Conservation (phyloP, 2,329 filamentous ascomycete species). For the Metarhizium sp. region DNA sequence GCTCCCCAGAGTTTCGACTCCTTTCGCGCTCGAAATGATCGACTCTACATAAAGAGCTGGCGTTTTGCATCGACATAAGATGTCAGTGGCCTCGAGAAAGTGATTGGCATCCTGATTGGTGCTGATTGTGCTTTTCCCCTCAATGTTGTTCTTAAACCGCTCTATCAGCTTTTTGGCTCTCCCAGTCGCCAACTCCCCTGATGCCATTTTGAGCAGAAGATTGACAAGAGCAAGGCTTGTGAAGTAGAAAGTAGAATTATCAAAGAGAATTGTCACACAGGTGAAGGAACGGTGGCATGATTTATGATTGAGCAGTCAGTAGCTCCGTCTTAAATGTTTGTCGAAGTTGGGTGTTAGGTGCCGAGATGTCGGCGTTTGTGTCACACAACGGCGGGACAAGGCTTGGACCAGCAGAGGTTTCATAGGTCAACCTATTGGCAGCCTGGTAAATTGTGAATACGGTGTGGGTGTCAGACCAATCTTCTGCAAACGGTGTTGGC, state of each 20-base stretch:
- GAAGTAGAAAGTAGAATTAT: background rate
- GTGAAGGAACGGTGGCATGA: no score
- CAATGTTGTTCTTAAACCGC: constrained; percentile 6
- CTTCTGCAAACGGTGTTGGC: no score
- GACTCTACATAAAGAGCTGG: constrained; percentile 6
- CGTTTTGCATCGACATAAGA: constrained; percentile 3
- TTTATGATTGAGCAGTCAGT: no score
- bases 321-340: no score
- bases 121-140: constrained; percentile 4
- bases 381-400: no score
- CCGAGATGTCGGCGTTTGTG: no score
- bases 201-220: background rate
- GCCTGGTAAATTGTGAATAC: no score
- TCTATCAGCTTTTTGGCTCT: background rate
- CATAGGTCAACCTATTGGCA: no score
- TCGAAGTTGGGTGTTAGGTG: no score
- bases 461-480: no score
- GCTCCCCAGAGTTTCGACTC: constrained; percentile 3
- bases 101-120: constrained; percentile 8
- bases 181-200: background rate
- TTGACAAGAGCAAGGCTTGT: background rate
- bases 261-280: background rate
- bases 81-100: constrained; percentile 10
- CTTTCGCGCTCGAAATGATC: constrained; percentile 4
- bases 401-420: no score